Evolutionary conservation across 257 asterid species (phyloP).

Genomic region (Solanum chilense): DNA sequence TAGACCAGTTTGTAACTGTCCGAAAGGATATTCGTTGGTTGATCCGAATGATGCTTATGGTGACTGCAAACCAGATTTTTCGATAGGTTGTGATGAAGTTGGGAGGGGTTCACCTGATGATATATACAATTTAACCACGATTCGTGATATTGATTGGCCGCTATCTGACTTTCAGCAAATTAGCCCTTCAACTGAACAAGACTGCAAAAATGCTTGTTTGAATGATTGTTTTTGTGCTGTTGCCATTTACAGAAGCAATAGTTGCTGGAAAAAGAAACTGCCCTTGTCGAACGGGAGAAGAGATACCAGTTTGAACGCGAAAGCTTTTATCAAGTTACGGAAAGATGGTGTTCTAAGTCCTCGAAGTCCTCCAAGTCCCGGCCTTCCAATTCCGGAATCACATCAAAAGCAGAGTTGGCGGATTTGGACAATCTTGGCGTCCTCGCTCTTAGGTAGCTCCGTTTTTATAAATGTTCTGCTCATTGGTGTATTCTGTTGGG

Average conservation of each 20-base stretch:
- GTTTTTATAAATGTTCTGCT: background rate
- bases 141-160: slow-evolving; percentile 18
- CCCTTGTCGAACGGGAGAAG: slow-evolving; percentile 31
- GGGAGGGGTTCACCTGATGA: background rate
- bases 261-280: slow-evolving; percentile 30
- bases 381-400: background rate
- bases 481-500: background rate
- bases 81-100: slow-evolving; percentile 6
- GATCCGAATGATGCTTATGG: slow-evolving; percentile 13
- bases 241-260: background rate
- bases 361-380: background rate
- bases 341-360: background rate
- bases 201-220: slow-evolving; percentile 24
- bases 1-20: slow-evolving; percentile 26
- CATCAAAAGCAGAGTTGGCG: background rate
- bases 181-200: background rate
- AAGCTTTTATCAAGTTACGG: slow-evolving; percentile 19
- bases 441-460: background rate
- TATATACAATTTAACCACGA: background rate
- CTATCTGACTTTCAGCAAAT: background rate
- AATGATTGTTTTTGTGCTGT: slow-evolving; percentile 38
- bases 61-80: slow-evolving; percentile 16
- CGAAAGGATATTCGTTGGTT: slow-evolving; percentile 8
- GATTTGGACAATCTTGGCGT: slow-evolving; percentile 2
- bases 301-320: background rate